These are phyloP conservation scores for Ascochyta fabae DNA, from an alignment of 2,329 filamentous ascomycete species.

Conservation along the genomic window DNA sequence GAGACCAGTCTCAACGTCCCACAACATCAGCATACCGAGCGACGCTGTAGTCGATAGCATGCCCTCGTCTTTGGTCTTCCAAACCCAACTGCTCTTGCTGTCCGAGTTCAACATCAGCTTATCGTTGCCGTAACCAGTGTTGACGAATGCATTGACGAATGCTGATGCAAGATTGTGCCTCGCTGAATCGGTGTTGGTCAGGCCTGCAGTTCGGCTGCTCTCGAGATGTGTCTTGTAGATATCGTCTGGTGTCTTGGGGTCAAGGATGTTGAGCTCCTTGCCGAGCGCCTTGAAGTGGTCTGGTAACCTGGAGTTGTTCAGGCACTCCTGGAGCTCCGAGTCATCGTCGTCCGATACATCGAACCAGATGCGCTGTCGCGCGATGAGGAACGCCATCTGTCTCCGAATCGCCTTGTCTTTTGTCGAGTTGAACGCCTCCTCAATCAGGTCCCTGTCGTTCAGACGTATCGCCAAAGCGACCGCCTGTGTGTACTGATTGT, in stretches of 20 bases:
- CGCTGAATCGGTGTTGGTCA: constrained; percentile 95
- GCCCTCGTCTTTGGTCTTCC: constrained; percentile 98
- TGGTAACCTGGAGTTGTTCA: constrained; percentile 85
- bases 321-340: constrained; percentile 77
- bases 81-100: constrained; percentile 88
- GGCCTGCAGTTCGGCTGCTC: constrained; percentile 87
- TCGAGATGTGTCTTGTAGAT: constrained; percentile 99
- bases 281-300: constrained; percentile 93
- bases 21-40: constrained; percentile 86
- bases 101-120: constrained; percentile 96
- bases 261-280: constrained; percentile 95
- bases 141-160: constrained; percentile 97
- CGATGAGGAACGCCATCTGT: constrained; percentile 92
- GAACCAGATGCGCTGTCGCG: constrained; percentile 86
- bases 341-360: constrained; percentile 75
- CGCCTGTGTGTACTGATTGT: constrained; percentile 91
- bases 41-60: constrained; percentile 97
- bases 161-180: constrained; percentile 93
- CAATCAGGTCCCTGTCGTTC: constrained; percentile 84
- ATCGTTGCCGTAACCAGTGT: constrained; percentile 92
- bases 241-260: constrained; percentile 95
- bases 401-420: constrained; percentile 84
- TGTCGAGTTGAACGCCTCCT: constrained; percentile 79
- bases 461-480: constrained; percentile 93
- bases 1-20: constrained; percentile 90